Evolutionary conservation across 768 basidiomycete species (phyloP).

Genomic region (Mycena alexandri): DNA sequence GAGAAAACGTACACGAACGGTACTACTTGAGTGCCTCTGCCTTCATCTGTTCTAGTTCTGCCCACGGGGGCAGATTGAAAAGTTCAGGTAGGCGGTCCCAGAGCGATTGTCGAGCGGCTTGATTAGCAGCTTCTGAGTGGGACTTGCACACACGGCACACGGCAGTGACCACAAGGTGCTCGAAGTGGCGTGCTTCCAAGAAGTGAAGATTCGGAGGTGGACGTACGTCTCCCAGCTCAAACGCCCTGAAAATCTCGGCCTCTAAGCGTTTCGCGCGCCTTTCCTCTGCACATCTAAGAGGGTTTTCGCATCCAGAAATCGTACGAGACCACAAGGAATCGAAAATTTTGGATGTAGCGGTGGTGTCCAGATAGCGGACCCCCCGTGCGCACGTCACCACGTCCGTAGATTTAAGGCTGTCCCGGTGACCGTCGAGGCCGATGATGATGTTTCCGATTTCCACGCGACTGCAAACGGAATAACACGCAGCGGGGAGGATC

Average conservation of each 20-base stretch:
- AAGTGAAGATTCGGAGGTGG: too few species aligned
- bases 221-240: too few species aligned
- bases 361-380: too few species aligned
- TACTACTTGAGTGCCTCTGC: background rate
- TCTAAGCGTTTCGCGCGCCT: too few species aligned
- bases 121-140: background rate
- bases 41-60: conserved; percentile 13
- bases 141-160: conserved; percentile 12
- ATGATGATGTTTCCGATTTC: background rate
- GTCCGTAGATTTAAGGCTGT: too few species aligned
- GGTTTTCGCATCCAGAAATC: too few species aligned
- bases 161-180: background rate
- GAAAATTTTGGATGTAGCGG: too few species aligned
- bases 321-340: too few species aligned
- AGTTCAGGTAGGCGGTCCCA: conserved; percentile 6
- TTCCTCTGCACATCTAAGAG: background rate
- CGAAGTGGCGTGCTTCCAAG: background rate
- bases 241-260: too few species aligned
- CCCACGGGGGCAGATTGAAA: conserved; percentile 4
- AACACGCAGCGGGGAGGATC: conserved; percentile 14
- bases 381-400: too few species aligned
- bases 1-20: too few species aligned
- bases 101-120: background rate
- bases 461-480: background rate
- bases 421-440: too few species aligned